Evolutionary conservation across 768 basidiomycete genomes (phyloP), one percentile per base, ranked within the genome.

Genomic region (Leccinum pellstonianum): DNA sequence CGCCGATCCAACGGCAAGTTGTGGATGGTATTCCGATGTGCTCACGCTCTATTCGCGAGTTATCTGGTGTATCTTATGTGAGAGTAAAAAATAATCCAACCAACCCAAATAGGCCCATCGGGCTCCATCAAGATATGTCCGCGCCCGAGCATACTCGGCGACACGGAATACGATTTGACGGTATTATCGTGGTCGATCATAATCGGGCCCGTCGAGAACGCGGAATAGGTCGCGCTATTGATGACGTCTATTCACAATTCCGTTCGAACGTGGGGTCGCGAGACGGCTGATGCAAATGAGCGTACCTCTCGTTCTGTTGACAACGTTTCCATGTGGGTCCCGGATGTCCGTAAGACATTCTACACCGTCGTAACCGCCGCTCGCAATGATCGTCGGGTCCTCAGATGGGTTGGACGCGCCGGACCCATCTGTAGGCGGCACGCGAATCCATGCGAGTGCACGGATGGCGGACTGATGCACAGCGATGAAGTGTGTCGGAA

Each of bases 1-100:
- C 1, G 91, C 85, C 6, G 89, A 86, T 6, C 88, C 91, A 14
- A 88, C 82, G 0, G 89, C 90, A 4, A 96, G 74, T 70, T 94
- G 91, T 5, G 93, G 87, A 66, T 98, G 96, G 67, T 87, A 89
- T 50, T 96, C 90, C 0, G 95, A 96, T 1, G 86, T 79, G 57
- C 81, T 77, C 27, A 95, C 72, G 57, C 80, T 83, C 95, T 95
- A 66, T 46, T 14, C 17, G 15, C 15, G 3, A 52, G 3, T 27
- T 7, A 47, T 14, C 59, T 51, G 50, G n/a, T 29, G 11, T 14
- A 1, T 6, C 6, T 14, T 21, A 17, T 21, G 10, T 17, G 4
- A 29, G 4, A 41, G 11, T 10, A 33, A 35, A 35, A 46, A n/a
- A 54, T 8, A 1, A 19, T 9, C 12, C 48, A n/a, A 76, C 85